Percentiles rank a stretch among this genome's conserved stretches.
Evolutionary conservation across 2,329 filamentous ascomycete species (phyloP).

Genomic region (Graphiopsis chlorocephala): DNA sequence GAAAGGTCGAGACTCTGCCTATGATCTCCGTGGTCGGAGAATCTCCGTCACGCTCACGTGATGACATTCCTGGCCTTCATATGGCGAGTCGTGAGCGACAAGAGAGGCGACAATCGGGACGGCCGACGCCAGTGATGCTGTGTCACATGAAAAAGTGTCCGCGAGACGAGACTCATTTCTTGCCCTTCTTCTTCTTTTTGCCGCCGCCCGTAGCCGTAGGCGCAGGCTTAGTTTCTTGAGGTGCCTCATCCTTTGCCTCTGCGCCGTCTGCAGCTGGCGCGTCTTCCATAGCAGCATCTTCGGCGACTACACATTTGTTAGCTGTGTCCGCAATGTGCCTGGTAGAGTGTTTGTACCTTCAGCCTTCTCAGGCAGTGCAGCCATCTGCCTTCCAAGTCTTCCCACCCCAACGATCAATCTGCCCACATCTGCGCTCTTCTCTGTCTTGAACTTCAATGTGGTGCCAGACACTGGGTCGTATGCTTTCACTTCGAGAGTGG

Average conservation of each 20-base stretch:
- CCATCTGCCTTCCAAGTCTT: conserved; percentile 65
- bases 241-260: conserved; percentile 19
- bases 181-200: conserved; percentile 53
- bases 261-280: conserved; percentile 23
- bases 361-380: conserved; percentile 43
- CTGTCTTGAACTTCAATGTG: conserved; percentile 85
- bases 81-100: not conserved
- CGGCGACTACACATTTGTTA: conserved; percentile 4
- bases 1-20: conserved; percentile 10
- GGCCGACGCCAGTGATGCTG: not conserved
- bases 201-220: conserved; percentile 32
- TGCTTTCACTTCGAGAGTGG: conserved; percentile 79
- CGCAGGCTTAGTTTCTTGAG: conserved; percentile 13
- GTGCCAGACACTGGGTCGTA: conserved; percentile 80
- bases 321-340: not conserved
- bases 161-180: conserved; percentile 39
- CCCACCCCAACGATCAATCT: conserved; percentile 76
- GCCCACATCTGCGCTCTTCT: conserved; percentile 85
- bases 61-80: not conserved
- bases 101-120: not conserved
- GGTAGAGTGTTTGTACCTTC: conserved; percentile 32
- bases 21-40: not conserved
- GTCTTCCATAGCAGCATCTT: conserved; percentile 35
- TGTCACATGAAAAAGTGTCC: not conserved
- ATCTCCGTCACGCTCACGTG: not conserved